A percentile compares a stretch with the other conserved stretches of the same genome.
phyloP scores from a whole-genome alignment of 371 early-diverging fungal species.

The Paraphysoderma sedebokerense region DNA sequence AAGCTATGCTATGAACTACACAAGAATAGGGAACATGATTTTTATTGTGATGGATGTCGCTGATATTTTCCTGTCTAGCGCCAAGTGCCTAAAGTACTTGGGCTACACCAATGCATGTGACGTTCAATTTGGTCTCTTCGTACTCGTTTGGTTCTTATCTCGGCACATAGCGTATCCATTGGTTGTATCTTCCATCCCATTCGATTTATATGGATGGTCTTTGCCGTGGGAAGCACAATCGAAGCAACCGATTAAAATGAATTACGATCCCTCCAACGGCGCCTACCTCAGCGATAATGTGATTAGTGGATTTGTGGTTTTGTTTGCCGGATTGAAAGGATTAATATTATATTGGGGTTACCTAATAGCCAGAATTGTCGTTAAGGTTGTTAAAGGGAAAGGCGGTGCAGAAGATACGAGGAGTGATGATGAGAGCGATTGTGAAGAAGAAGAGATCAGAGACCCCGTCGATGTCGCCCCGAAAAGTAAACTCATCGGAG shows the following conservation, averaged over 20 bases:
- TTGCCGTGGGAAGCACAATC: conserved; percentile 29
- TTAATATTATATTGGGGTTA: conserved; percentile 61
- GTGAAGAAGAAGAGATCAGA: too few relatives aligned
- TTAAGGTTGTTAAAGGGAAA: conserved; percentile 38
- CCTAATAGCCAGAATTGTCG: conserved; percentile 46
- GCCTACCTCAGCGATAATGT: conserved; percentile 32
- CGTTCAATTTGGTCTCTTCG: conserved; percentile 51
- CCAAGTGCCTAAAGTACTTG: conserved; percentile 60
- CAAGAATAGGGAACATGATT: conserved; percentile 63
- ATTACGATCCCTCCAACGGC: conserved; percentile 48
- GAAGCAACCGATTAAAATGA: conserved; percentile 18
- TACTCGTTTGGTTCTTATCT: conserved; percentile 55
- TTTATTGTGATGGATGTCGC: conserved; percentile 64
- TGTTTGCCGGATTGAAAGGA: conserved; percentile 38
- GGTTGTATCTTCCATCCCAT: conserved; percentile 29
- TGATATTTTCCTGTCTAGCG: conserved; percentile 54
- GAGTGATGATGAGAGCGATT: conserved; percentile 32
- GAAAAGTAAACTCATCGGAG: too few relatives aligned
- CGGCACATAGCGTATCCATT: conserved; percentile 43
- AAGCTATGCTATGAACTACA: conserved; percentile 52
- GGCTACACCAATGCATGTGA: conserved; percentile 38
- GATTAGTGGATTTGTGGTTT: conserved; percentile 28
- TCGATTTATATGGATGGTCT: too few relatives aligned
- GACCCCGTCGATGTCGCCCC: too few relatives aligned
- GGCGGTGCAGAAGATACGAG: conserved; percentile 45